These are phyloP conservation scores for Candida sakaeoensis DNA, from an alignment of 805 yeast genomes.

Conservation along the genomic window DNA sequence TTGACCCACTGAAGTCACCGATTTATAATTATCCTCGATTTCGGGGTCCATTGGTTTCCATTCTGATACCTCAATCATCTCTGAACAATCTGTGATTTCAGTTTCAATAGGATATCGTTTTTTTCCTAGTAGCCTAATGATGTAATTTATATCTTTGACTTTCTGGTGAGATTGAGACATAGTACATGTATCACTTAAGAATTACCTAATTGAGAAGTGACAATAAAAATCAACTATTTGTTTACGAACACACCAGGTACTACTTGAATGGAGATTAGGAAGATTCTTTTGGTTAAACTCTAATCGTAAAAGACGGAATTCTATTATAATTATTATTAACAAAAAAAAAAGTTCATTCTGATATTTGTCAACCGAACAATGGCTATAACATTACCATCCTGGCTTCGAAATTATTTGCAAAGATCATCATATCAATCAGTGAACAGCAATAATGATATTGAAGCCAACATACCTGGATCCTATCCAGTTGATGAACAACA, in stretches of 20 bases:
- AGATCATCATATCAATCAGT: slow-evolving; percentile 5
- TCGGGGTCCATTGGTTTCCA: slow-evolving; percentile 5
- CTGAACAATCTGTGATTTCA: neutral
- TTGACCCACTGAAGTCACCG: slow-evolving; percentile 38
- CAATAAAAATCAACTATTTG: too few species aligned
- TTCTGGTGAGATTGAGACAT: neutral
- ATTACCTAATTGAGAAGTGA: slow-evolving; percentile 4
- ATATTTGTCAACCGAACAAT: neutral
- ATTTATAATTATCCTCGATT: slow-evolving; percentile 20
- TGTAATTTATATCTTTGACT: slow-evolving; percentile 1
- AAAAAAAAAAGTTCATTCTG: neutral
- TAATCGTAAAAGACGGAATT: neutral
- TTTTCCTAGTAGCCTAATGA: slow-evolving; percentile 3
- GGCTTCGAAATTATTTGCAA: slow-evolving; percentile 4
- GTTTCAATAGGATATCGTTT: slow-evolving; percentile 5
- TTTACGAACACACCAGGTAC: too few species aligned
- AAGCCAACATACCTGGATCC: slow-evolving; percentile 7
- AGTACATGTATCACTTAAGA: neutral
- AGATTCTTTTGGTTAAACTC: too few species aligned
- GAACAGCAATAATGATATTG: neutral
- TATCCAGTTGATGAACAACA: slow-evolving; percentile 7
- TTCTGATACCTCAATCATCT: neutral
- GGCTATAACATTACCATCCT: slow-evolving; percentile 3
- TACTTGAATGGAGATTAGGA: too few species aligned
- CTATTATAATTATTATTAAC: too few species aligned